Base-by-base conservation (phyloP, 2,329 filamentous ascomycete genomes). In the Pyrenophora tritici-repentis region DNA sequence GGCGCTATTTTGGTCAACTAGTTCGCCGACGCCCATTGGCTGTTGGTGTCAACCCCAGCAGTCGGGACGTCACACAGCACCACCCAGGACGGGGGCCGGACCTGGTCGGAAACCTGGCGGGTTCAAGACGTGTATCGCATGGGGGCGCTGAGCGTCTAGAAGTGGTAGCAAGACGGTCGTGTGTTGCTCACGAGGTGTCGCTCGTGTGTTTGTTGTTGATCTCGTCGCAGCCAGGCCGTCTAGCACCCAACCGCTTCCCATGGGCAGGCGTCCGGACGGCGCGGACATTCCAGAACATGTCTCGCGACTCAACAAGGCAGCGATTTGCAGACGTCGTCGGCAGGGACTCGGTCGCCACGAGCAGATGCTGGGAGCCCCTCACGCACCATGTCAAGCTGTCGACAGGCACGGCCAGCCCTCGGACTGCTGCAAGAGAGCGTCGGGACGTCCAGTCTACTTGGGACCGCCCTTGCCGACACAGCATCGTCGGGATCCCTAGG, bases 211-310 rank as follows among this genome's bases (percentile, higher is more conserved):
- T 24, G 22, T 9, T 24, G 14, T 33, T 36, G 26, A 12, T 32
- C 29, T 42, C 29, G 39, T 9, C 6, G 22, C 39, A 33, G 29
- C 39, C 14, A 20, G 39, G 9, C 26, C 26, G 10, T 29, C 2
- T 9, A 29, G 26, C 26, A 14, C 35, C 42, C 45, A 36, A 47
- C 45, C 33, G 31, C 9, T 41, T 47, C 44, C 33, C 42, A 13
- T 29, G 39, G 39, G 4, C 39, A 43, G 14, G 14, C 20, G 34
- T 20, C 31, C 16, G 46, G 22, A 32, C 39, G 29, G 17, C 22
- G 14, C 20, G 32, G 41, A 37, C 56, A 62, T 65, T 66, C 63
- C 60, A 65, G 62, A 65, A 65, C 56, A 43, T 18, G 42, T 26
- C 31, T 32, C 32, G 22, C 16, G 9, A 13, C 42, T 33, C 43